These are phyloP conservation scores for Sistotremastrum niveocremeum DNA, from an alignment of 768 basidiomycete genomes.

Conservation along the genomic window DNA sequence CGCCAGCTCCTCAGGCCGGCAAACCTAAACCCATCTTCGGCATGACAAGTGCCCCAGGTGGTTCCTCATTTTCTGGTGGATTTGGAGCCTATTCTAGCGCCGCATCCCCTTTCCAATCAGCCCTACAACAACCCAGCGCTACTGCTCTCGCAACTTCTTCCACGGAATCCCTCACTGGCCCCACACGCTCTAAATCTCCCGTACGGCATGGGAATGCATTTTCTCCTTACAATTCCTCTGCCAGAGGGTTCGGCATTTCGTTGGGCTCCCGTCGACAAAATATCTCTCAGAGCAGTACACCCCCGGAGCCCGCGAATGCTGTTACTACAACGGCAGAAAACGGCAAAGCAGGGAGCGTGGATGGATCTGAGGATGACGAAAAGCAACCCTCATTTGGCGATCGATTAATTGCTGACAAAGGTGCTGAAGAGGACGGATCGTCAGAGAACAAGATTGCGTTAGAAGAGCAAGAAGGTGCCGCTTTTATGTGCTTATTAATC, in stretches of 20 bases:
- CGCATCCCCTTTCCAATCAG: constrained; percentile 1
- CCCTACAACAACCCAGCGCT: constrained; percentile 7
- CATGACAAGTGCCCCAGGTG: no score
- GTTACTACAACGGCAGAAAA: constrained; percentile 22
- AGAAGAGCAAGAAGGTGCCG: constrained; percentile 56
- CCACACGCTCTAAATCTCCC: constrained; percentile 43
- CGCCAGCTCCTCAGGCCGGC: constrained; percentile 14
- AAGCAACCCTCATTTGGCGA: constrained; percentile 43
- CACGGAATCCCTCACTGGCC: constrained; percentile 35
- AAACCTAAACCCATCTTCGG: constrained; percentile 5
- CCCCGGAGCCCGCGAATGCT: constrained; percentile 27
- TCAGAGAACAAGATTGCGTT: constrained; percentile 31
- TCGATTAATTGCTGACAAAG: constrained; percentile 47
- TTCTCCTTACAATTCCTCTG: no score
- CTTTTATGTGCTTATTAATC: constrained; percentile 2
- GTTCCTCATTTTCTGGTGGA: no score
- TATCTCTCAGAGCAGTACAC: constrained; percentile 50
- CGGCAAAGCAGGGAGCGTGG: constrained; percentile 25
- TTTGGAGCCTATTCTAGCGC: constrained; percentile 3
- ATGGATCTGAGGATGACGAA: constrained; percentile 28
- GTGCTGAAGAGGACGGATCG: constrained; percentile 34
- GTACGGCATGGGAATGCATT: no score
- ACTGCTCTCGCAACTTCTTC: constrained; percentile 33
- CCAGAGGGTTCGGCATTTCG: constrained; percentile 1
- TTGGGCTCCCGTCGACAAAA: constrained; percentile 33